Evolutionary conservation across 1,284 basidiomycete species (phyloP).

Genomic region (Jaminaea rosea): DNA sequence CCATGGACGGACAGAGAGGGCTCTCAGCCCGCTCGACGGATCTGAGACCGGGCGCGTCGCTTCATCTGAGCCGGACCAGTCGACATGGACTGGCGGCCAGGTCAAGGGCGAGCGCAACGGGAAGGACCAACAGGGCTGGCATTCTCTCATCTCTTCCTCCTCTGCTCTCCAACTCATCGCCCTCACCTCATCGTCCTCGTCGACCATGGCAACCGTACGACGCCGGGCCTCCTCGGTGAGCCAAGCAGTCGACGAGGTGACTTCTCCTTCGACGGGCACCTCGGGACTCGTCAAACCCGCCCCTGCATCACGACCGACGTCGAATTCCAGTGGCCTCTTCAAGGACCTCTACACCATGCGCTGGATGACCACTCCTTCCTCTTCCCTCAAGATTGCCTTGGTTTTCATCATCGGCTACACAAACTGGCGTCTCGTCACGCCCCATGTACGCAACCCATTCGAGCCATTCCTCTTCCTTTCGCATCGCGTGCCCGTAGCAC

Average conservation of each 20-base stretch:
- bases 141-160: not conserved
- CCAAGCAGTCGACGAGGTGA: not conserved
- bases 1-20: too few species aligned
- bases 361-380: slow-evolving; percentile 1
- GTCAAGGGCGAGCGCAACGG: too few species aligned
- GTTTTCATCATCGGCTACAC: slow-evolving; percentile 18
- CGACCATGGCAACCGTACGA: not conserved
- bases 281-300: not conserved
- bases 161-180: not conserved
- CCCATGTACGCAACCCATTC: slow-evolving; percentile 64
- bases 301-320: too few species aligned
- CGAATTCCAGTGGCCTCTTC: not conserved
- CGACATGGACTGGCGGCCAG: too few species aligned
- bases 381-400: slow-evolving; percentile 1
- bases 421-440: slow-evolving; percentile 60
- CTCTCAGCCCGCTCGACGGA: too few species aligned
- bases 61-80: too few species aligned
- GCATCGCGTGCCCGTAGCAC: slow-evolving; percentile 52
- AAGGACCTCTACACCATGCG: slow-evolving; percentile 2
- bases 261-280: not conserved
- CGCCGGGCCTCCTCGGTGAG: not conserved
- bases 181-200: too few species aligned
- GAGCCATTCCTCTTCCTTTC: slow-evolving; percentile 67
- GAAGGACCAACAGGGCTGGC: too few species aligned
- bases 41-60: too few species aligned